phyloP scores from a whole-genome alignment of 73 alveolate genomes.

The Loxodes magnus region DNA sequence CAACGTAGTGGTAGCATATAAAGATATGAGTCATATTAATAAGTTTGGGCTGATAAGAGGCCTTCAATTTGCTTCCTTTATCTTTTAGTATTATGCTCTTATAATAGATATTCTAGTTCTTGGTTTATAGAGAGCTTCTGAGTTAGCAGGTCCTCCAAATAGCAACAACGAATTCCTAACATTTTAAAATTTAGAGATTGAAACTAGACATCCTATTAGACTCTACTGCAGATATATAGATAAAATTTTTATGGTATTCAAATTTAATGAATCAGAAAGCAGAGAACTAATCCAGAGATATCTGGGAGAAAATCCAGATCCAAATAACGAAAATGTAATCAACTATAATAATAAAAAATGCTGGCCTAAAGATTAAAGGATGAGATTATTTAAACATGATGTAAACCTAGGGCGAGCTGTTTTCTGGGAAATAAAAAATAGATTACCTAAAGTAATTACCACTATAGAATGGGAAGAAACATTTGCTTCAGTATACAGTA shows the following conservation, averaged over 20 bases:
- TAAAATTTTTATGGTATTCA: slow-evolving; percentile 89
- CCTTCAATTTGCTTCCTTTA: slow-evolving; percentile 93
- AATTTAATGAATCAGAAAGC: slow-evolving; percentile 96
- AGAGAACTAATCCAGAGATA: slow-evolving; percentile 97
- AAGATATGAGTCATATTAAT: slow-evolving; percentile 99
- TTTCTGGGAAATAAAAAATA: slow-evolving; percentile 99
- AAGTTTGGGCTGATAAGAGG: slow-evolving; percentile 97
- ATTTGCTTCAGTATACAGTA: slow-evolving; percentile 97
- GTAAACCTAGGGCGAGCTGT: slow-evolving; percentile 99
- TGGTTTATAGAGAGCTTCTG: slow-evolving; percentile 98
- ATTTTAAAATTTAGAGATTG: slow-evolving; percentile 91
- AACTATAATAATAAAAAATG: slow-evolving; percentile 99
- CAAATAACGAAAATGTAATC: slow-evolving; percentile 97
- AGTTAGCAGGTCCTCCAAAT: slow-evolving; percentile 98
- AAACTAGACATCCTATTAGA: slow-evolving; percentile 97
- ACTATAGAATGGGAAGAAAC: slow-evolving; percentile 98
- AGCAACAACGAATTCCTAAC: slow-evolving; percentile 87
- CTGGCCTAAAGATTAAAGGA: slow-evolving; percentile 99
- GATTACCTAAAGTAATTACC: slow-evolving; percentile 97
- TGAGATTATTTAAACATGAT: slow-evolving; percentile 99
- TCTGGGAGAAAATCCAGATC: slow-evolving; percentile 99
- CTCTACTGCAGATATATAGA: slow-evolving; percentile 98
- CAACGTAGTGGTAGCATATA: slow-evolving; percentile 92
- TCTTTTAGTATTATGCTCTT: slow-evolving; percentile 83
- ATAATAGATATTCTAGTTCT: slow-evolving; percentile 92